A percentile compares a stretch with the other conserved stretches of the same genome.
These are phyloP conservation scores for Penicillium sp. DNA, from an alignment of 2,329 filamentous ascomycete species.

Conservation along the genomic window DNA sequence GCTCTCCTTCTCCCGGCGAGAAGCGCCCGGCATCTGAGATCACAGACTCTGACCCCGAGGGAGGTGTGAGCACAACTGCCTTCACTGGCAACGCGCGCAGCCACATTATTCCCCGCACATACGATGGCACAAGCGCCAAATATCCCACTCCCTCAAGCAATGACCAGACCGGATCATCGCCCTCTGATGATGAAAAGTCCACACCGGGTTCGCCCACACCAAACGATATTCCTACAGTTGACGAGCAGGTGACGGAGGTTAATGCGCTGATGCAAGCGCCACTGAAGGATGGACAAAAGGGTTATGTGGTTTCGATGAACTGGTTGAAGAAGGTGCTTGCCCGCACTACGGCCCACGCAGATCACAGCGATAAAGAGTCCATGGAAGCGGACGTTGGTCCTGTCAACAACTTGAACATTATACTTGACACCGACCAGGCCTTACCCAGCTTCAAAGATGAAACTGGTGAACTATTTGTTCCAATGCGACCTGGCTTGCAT, in stretches of 20 bases:
- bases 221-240: conserved; percentile 49
- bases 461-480: conserved; percentile 60
- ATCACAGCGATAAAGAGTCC: conserved; percentile 59
- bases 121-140: conserved; percentile 31
- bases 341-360: conserved; percentile 58
- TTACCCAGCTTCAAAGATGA: conserved; percentile 45
- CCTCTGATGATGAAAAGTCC: conserved; percentile 29
- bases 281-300: conserved; percentile 68
- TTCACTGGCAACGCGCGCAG: conserved; percentile 12
- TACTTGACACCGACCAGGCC: conserved; percentile 55
- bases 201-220: conserved; percentile 22
- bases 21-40: conserved; percentile 39
- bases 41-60: conserved; percentile 28
- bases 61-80: conserved; percentile 19
- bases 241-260: conserved; percentile 74
- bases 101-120: conserved; percentile 20
- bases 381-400: conserved; percentile 68
- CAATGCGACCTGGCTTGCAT: conserved; percentile 65
- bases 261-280: conserved; percentile 56
- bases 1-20: conserved; percentile 36
- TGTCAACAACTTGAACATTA: conserved; percentile 83
- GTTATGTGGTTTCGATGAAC: conserved; percentile 72
- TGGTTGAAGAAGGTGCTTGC: conserved; percentile 77
- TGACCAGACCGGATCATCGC: conserved; percentile 36
- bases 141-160: conserved; percentile 41